These are phyloP conservation scores for Taiwanofungus camphoratus DNA, from an alignment of 1,284 basidiomycete species.

Conservation along the genomic window DNA sequence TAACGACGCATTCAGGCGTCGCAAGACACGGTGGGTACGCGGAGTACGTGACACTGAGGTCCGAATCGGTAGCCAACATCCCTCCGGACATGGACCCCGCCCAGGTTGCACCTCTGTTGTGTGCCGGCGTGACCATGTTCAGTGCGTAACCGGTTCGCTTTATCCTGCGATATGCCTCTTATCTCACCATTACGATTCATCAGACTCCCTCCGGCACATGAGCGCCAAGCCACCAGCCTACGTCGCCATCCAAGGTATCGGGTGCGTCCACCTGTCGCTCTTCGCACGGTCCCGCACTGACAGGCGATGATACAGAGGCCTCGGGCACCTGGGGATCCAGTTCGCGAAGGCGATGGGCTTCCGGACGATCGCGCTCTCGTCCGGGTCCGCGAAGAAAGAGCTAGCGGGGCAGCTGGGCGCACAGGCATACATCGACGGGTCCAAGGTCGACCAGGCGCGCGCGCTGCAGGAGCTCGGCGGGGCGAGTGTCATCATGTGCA, in stretches of 20 bases:
- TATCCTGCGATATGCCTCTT: no score
- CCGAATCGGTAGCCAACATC: no score
- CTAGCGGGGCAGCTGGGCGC: slow-evolving; percentile 27
- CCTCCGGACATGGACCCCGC: slow-evolving; percentile 23
- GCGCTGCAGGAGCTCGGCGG: slow-evolving; percentile 24
- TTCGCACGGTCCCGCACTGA: neutral
- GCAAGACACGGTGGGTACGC: slow-evolving; percentile 15
- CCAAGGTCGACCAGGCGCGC: slow-evolving; percentile 17
- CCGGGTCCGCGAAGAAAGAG: slow-evolving; percentile 21
- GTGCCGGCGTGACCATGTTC: slow-evolving; percentile 10
- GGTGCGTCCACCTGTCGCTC: neutral
- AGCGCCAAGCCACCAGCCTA: slow-evolving; percentile 22
- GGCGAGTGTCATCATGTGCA: slow-evolving; percentile 24
- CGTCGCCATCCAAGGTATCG: slow-evolving; percentile 28
- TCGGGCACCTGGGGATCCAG: slow-evolving; percentile 30
- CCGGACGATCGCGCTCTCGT: slow-evolving; percentile 25
- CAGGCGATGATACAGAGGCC: slow-evolving; percentile 15
- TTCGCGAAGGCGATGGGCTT: slow-evolving; percentile 25
- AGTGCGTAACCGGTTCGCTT: neutral
- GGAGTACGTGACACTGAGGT: slow-evolving; percentile 25
- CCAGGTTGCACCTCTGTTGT: slow-evolving; percentile 26
- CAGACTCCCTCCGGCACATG: slow-evolving; percentile 15
- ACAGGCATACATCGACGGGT: slow-evolving; percentile 24
- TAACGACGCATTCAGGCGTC: slow-evolving; percentile 24
- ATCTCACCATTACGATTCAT: neutral